phyloP scores from a whole-genome alignment of 768 basidiomycete genomes.

The Leucosporidium creatinivorum region DNA sequence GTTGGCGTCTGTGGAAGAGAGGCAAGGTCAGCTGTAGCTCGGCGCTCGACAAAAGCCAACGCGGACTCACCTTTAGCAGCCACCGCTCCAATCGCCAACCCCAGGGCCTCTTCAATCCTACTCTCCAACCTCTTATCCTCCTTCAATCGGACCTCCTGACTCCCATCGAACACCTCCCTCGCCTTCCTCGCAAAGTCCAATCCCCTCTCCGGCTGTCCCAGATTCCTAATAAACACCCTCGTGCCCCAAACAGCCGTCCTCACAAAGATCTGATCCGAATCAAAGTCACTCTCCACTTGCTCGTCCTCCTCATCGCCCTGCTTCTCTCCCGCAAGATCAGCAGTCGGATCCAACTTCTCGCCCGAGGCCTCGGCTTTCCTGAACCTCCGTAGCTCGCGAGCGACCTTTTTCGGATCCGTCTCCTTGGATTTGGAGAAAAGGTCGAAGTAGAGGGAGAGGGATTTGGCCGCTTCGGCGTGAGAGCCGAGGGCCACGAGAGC shows the following conservation, averaged over 20 bases:
- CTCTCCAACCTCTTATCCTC: conserved; percentile 32
- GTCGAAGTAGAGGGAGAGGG: conserved; percentile 71
- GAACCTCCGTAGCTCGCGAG: conserved; percentile 38
- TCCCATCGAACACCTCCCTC: conserved; percentile 11
- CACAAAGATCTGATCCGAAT: conserved; percentile 66
- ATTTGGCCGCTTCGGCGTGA: conserved; percentile 61
- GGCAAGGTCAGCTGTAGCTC: not conserved
- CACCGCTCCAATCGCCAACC: conserved; percentile 63
- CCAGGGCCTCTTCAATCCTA: conserved; percentile 45
- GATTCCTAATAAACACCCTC: conserved; percentile 61
- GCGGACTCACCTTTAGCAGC: conserved; percentile 56
- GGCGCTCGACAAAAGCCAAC: not conserved
- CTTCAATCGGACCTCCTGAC: conserved; percentile 1
- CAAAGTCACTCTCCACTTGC: conserved; percentile 45
- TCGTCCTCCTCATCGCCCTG: conserved; percentile 15
- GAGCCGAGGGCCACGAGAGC: conserved; percentile 54
- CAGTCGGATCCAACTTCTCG: not conserved
- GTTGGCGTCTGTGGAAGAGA: conserved; percentile 53
- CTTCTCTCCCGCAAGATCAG: conserved; percentile 5
- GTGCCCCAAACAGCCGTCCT: conserved; percentile 68
- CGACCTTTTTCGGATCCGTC: conserved; percentile 46
- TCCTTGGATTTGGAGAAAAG: conserved; percentile 76
- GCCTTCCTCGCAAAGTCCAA: conserved; percentile 54
- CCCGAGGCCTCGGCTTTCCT: conserved; percentile 29
- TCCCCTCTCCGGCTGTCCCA: conserved; percentile 54